Evolutionary conservation across 352 stramenopile species (phyloP), one percentile per base, ranked within the genome.

Genomic region (Achlya hypogyna): DNA sequence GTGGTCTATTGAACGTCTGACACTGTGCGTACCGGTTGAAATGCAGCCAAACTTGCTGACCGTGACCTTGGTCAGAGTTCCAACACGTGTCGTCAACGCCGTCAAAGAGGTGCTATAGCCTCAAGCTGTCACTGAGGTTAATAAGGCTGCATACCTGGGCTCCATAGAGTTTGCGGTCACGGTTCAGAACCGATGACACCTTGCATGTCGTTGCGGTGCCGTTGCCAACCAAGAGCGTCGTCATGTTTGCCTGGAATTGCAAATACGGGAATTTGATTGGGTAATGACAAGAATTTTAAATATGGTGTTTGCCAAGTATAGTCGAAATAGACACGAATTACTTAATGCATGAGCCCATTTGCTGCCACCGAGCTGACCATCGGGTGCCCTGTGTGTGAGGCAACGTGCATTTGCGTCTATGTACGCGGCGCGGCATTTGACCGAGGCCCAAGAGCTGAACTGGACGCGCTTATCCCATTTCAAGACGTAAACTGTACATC

Each of bases 111-210:
- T 89, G 72, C 16, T 67, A 67, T 5, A 34, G n/a, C 40, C 14
- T 45, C 20, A 9, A 25, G 18, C 35, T 38, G 42, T 34, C 28
- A 23, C 5, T 45, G 28, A 12, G 29, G 20, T 51, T 9, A 53
- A 8, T 20, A 28, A 52, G 18, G 29, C 35, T 20, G 25, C 49
- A 35, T 67, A 67, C 60, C 32, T 75, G 72, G 38, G 68, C 78
- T 8, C 79, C 81, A 63, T 88, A 88, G 20, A 84, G 78, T 49
- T 70, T 67, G 51, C 78, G 79, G 65, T 91, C 85, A 69, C 79
- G 77, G 63, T 88, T 79, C 20, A 91, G 72, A 25, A 87, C 81
- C 5, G 82, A 89, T 8, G 82, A 89, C 12, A 80, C 81, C 32
- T 79, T 76, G 60, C 79, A 87, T 4, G 75, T 81, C 22, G 80